These are phyloP conservation scores for Eucalyptus victrix DNA, from an alignment of 345 rosid species.

Conservation along the genomic window DNA sequence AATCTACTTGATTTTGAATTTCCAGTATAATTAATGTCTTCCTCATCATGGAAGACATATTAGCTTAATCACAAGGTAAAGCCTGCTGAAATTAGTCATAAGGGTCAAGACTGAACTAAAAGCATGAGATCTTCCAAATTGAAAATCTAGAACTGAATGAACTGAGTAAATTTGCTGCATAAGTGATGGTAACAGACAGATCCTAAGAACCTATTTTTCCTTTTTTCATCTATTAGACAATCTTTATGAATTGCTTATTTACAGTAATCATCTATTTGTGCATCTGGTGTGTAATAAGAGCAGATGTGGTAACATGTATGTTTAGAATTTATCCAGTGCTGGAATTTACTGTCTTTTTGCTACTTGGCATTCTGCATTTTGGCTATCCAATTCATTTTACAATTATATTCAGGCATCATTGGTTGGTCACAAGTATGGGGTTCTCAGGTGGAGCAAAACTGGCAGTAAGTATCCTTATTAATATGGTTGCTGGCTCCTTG, in stretches of 20 bases:
- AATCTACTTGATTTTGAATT: background rate
- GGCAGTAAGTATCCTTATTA: constrained; percentile 41
- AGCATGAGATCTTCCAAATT: background rate
- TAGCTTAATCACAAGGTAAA: background rate
- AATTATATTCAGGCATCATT: constrained; percentile 61
- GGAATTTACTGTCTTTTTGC: background rate
- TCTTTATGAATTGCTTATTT: background rate
- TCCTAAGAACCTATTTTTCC: background rate
- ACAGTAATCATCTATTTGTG: background rate
- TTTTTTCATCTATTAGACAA: background rate
- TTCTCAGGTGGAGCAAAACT: constrained; percentile 88
- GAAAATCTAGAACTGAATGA: background rate
- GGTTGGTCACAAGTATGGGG: constrained; percentile 96
- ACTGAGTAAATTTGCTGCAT: background rate
- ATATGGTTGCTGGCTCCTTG: background rate
- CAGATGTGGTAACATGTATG: background rate
- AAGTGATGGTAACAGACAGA: background rate
- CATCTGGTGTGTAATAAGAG: background rate
- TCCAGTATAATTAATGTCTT: background rate
- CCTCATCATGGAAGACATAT: background rate
- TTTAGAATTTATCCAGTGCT: background rate
- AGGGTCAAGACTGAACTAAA: background rate
- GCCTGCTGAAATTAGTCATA: background rate
- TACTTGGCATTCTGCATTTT: background rate
- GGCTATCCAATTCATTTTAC: background rate